Evolutionary conservation across 371 early-diverging fungal genomes (phyloP), one percentile per base, ranked within the genome.

Genomic region (Blakeslea trispora): DNA sequence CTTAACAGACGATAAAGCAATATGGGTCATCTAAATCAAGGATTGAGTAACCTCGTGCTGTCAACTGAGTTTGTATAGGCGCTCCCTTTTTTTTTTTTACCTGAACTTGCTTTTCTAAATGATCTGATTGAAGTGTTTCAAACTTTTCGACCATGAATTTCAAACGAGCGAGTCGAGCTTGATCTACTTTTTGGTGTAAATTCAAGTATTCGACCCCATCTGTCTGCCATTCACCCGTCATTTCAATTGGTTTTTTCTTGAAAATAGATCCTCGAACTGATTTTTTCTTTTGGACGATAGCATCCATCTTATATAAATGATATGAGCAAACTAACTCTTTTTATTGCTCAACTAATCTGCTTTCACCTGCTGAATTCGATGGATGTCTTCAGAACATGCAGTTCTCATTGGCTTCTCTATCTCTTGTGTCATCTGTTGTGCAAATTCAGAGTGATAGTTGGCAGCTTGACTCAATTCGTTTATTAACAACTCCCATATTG

Each of bases 61-160:
- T 1, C 13, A 28, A 28, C 28, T 3, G 28, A 28, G 3, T 10
- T 41, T n/a, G n/a, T n/a, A n/a, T n/a, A n/a, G n/a, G n/a, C n/a
- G n/a, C n/a, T n/a, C n/a, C n/a, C n/a, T n/a, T n/a, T n/a, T n/a
- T n/a, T n/a, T n/a, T n/a, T 9, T 34, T 50, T 23, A 50, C 50
- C 37, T 51, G 42, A 7, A 55, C 24, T 3, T 49, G 40, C 14
- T 64, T 80, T 73, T 11, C 71, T 51, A 53, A 67, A 39, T 46
- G 69, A 64, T 44, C 77, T 69, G 48, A 73, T 75, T 84, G 85
- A 21, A 81, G 55, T 3, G 69, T 55, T 56, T 82, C 85, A 50
- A 82, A 84, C 3, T 51, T 44, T 34, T 65, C 56, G 5, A 82
- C 69, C 3, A 55, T 43, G 17, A 64, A 59, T 57, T 80, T 78